Evolutionary conservation across 176 grass and related monocot species (phyloP), one percentile per base, ranked within the genome.

Genomic region (Tillandsia fasciculata): DNA sequence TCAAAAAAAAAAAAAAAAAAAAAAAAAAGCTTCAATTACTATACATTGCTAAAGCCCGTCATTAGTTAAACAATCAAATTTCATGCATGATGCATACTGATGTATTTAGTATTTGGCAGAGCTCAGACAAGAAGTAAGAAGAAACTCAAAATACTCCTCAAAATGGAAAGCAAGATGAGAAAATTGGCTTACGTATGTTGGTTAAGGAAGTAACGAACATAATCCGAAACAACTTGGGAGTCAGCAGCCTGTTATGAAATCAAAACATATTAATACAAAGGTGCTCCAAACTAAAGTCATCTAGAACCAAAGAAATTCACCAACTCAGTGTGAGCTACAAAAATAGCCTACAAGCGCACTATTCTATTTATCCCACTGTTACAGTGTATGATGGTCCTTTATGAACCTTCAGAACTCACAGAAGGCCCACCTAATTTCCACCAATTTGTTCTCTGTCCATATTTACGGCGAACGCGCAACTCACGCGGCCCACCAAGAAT

Each of bases 181-280:
- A 8, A 53, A 18, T 58, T 20, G n/a, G 63, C 89, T 88, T 81
- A 93, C 94, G 94, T 99, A 65, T 99, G 94, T 78, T 99, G 89
- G 77, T 92, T 76, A 56, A 99, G 94, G 52, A 99, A 99, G 75
- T 93, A 93, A 52, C 94, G 90, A 14, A 99, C 89, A 87, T 99
- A 99, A 74, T 99, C 89, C 0, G 94, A 99, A 65, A 99, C 77
- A 64, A 99, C 51, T 84, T 99, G 89, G 47, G 89, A 90, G 75
- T 93, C 94, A 9, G 94, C 94, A 77, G 94, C 94, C 94, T 99
- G 69, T 23, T 67, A 71, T 7, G 72, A 49, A 76, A 84, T 10
- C 15, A 53, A 75, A 75, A 48, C n/a, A 61, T 57, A 12, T 12
- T 64, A 84, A 6, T 75, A 47, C 9, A 67, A 4, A 12, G 53